A percentile compares a stretch with the other conserved stretches of the same genome.
Evolutionary conservation across 306 rosid species (phyloP).

Genomic region (Delonix regia): DNA sequence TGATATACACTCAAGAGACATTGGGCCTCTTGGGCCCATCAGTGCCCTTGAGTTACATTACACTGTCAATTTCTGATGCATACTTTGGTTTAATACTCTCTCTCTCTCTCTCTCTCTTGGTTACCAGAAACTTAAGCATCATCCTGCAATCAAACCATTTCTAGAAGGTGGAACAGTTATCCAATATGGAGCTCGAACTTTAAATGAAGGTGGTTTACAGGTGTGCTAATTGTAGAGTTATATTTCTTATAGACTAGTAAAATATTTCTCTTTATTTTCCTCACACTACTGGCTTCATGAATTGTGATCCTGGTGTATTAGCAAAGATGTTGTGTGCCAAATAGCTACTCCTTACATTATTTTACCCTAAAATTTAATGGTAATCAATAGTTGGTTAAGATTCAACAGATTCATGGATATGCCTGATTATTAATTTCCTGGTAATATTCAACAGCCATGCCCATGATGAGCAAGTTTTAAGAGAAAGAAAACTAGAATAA

Average conservation of each 20-base stretch:
- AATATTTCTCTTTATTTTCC: slow-evolving; percentile 16
- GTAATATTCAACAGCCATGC: slow-evolving; percentile 18
- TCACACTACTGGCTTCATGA: slow-evolving; percentile 15
- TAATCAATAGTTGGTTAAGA: slow-evolving; percentile 8
- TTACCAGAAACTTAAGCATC: slow-evolving; percentile 83
- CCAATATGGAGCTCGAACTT: slow-evolving; percentile 94
- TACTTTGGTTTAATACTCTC: slow-evolving; percentile 15
- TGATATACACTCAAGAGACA: too few relatives aligned
- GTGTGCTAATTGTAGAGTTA: slow-evolving; percentile 43
- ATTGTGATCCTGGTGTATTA: background rate
- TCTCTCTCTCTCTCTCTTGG: slow-evolving; percentile 5
- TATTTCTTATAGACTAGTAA: slow-evolving; percentile 12
- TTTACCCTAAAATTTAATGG: slow-evolving; percentile 21
- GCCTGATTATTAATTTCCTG: background rate
- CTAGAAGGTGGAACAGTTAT: slow-evolving; percentile 88
- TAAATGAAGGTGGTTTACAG: slow-evolving; percentile 99
- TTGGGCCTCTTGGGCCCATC: too few relatives aligned
- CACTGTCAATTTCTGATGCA: slow-evolving; percentile 26
- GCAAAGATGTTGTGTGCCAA: slow-evolving; percentile 1
- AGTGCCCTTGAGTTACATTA: slow-evolving; percentile 19
- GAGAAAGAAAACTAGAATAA: slow-evolving; percentile 3
- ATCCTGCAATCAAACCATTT: slow-evolving; percentile 77
- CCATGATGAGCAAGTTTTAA: slow-evolving; percentile 23
- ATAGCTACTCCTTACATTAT: slow-evolving; percentile 18
- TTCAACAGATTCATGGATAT: slow-evolving; percentile 26